Evolutionary conservation across 75 land plant genomes (phyloP), one percentile per base, ranked within the genome.

Genomic region (Picea sitchensis): DNA sequence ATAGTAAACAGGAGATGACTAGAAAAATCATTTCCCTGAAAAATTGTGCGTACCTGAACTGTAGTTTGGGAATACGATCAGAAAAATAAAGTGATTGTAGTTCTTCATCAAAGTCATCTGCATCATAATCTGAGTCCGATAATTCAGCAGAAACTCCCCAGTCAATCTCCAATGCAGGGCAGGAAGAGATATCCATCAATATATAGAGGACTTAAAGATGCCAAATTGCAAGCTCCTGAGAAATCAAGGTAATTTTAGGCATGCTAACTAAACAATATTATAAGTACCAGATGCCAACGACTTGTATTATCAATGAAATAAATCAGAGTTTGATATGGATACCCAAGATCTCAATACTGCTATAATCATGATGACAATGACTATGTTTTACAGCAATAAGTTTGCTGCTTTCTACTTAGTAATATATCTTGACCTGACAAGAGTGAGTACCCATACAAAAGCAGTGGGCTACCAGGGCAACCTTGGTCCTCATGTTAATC

Each of bases 61-160:
- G 73, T 44, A 71, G 73, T 44, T 44, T 71, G 44, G 73, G 73
- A 71, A 71, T n/a, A 36, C 8, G 23, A 44, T 38, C 73, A 20
- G 41, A 71, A 71, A 71, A 71, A 41, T 71, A 71, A 71, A 71
- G 54, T n/a, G 73, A 71, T 12, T 71, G 54, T 7, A 71, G 54
- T 44, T 71, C 73, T 44, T 71, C 73, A n/a, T 71, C 73, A n/a
- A 71, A 36, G 54, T 44, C 17, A 14, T 71, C 73, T 71, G n/a
- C 54, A 71, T 71, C 73, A 71, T 38, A 44, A 44, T 71, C 73
- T 9, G 21, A 41, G 26, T 71, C 73, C 5, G 73, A 71, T n/a
- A 9, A 71, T 8, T 71, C 73, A 71, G 54, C 73, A 41, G 73
- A 71, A 71, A 71, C 26, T 18, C 21, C 54, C 73, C 73, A 71